These are phyloP conservation scores for Albophoma yamanashiensis DNA, from an alignment of 2,329 filamentous ascomycete species.

Conservation along the genomic window DNA sequence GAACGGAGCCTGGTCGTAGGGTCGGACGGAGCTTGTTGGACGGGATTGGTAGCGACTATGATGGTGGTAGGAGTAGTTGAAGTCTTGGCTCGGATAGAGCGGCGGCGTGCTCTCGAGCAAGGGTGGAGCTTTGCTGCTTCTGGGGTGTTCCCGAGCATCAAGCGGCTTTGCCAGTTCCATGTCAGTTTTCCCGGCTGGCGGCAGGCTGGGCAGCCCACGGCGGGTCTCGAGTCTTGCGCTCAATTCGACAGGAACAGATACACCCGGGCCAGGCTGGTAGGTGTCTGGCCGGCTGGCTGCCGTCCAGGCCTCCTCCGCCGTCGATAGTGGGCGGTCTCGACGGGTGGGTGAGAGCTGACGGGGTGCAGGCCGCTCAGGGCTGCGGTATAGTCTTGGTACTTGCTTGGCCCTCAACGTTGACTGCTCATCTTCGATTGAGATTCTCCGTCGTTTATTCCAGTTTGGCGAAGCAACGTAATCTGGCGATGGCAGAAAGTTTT, in stretches of 20 bases:
- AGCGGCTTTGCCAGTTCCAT: slow-evolving; percentile 19
- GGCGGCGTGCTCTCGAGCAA: slow-evolving; percentile 18
- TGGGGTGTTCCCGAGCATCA: slow-evolving; percentile 13
- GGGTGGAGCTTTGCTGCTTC: slow-evolving; percentile 12
- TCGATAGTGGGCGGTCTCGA: slow-evolving; percentile 9
- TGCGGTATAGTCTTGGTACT: slow-evolving; percentile 35
- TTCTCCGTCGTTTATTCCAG: slow-evolving; percentile 35
- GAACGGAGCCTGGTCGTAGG: slow-evolving; percentile 33
- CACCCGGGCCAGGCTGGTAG: not conserved
- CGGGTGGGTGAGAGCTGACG: slow-evolving; percentile 28
- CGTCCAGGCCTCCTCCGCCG: slow-evolving; percentile 23
- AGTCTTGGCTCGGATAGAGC: slow-evolving; percentile 21
- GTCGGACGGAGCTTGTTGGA: slow-evolving; percentile 30
- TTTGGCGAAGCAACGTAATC: slow-evolving; percentile 40
- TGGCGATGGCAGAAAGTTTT: slow-evolving; percentile 22
- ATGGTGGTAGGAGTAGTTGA: slow-evolving; percentile 31
- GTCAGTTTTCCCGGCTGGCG: slow-evolving; percentile 25
- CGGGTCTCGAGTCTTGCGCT: slow-evolving; percentile 24
- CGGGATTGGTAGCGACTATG: slow-evolving; percentile 33
- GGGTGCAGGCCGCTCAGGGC: slow-evolving; percentile 18
- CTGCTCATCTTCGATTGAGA: slow-evolving; percentile 29
- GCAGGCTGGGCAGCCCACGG: slow-evolving; percentile 29
- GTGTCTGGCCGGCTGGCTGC: slow-evolving; percentile 6
- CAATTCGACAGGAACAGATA: slow-evolving; percentile 19
- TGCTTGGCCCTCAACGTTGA: slow-evolving; percentile 29